A percentile compares a stretch with the other conserved stretches of the same genome.
Evolutionary conservation across 495 filamentous ascomycete genomes (phyloP).

Genomic region (Aspergillus indologenus): DNA sequence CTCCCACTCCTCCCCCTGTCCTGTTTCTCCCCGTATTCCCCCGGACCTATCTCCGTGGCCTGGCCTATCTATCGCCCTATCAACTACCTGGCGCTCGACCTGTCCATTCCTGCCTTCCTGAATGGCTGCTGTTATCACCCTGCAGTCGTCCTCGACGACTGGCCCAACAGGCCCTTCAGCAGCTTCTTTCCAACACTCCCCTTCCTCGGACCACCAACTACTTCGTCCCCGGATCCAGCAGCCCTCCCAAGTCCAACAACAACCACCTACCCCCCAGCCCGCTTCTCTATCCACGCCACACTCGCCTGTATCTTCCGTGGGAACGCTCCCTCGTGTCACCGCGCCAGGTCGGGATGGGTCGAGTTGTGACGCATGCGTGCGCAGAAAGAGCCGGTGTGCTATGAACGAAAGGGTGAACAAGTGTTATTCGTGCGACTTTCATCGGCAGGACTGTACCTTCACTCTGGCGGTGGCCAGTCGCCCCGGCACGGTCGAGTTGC

Average conservation of each 20-base stretch:
- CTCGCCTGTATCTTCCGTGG: constrained; percentile 25
- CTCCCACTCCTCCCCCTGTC: constrained; percentile 2
- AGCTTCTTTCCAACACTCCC: constrained; percentile 28
- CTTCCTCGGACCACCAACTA: constrained; percentile 25
- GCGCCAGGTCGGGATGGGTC: constrained; percentile 44
- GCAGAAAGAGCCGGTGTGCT: constrained; percentile 84
- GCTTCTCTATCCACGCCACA: constrained; percentile 27
- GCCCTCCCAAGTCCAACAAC: constrained; percentile 24
- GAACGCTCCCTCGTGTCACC: constrained; percentile 27
- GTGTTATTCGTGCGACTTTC: constrained; percentile 53
- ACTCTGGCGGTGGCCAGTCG: constrained; percentile 28
- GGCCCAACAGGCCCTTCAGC: constrained; percentile 19
- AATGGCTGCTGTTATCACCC: constrained; percentile 47
- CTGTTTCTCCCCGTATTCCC: constrained; percentile 1
- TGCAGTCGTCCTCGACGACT: constrained; percentile 42
- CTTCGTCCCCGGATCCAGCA: constrained; percentile 28
- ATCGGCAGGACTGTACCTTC: constrained; percentile 54
- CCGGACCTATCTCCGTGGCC: constrained; percentile 2
- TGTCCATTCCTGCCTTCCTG: constrained; percentile 7
- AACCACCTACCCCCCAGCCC: constrained; percentile 10
- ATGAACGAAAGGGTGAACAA: constrained; percentile 62
- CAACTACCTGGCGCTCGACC: not conserved
- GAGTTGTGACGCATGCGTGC: constrained; percentile 76
- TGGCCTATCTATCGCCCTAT: constrained; percentile 1
- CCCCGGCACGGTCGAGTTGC: constrained; percentile 47